Base-by-base conservation (phyloP, 495 filamentous ascomycete species). In the Parathielavia appendiculata region DNA sequence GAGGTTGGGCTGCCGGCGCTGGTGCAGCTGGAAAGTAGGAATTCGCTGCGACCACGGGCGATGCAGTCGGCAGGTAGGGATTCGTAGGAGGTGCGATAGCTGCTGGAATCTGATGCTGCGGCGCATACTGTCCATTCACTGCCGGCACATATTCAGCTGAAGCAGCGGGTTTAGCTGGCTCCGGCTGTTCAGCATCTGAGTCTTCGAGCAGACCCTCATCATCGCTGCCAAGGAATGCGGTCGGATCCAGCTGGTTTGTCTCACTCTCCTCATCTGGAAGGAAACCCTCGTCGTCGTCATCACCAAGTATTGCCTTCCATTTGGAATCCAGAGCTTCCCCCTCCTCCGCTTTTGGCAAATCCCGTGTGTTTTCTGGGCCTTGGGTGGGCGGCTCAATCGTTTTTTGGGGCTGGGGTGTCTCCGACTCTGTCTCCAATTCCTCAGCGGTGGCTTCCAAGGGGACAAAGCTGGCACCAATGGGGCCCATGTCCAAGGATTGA, bases 291-390 rank as follows among this genome's bases (percentile, higher is more conserved):
- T 87, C 81, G 43, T 91, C 76, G 54, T 92, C 89, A 62, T 93
- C 91, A 41, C 84, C 87, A 62, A 97, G 77, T 58, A 88, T 88
- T 44, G 85, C 89, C 63, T 90, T 77, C 93, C 93, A 97, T 61
- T 86, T 83, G 2, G 87, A 88, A 47, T 87, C 86, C 8, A 93
- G 71, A 62, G 93, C 86, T 32, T 69, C 63, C 1, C 47, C 57
- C 14, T 32, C 41, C 44, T 63, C 70, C 36, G 64, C 58, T 32
- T 70, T 64, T 19, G 60, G 47, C 44, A 56, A 40, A 23, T 60
- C n/a, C 73, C 59, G 40, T 22, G 45, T 5, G 17, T 8, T 40
- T 19, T 9, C 30, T 8, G 62, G 17, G 23, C 13, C 54, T 32
- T 44, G 49, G 13, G 17, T 19, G 34, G 54, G 17, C 6, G 35